Base-by-base conservation (phyloP, 2,329 filamentous ascomycete species). In the Talaromyces amestolkiae region DNA sequence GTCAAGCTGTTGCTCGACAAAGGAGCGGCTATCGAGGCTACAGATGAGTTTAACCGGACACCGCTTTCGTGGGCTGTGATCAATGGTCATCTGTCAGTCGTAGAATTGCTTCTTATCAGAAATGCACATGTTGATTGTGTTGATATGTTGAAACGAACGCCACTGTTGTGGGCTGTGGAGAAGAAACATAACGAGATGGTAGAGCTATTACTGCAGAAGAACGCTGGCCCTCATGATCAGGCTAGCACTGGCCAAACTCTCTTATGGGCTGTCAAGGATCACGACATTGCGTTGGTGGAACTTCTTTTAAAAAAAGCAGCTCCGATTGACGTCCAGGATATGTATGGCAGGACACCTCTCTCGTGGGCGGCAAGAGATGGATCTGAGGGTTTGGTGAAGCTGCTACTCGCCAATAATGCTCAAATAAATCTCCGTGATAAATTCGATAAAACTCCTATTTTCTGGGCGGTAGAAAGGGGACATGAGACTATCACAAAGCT, bases 31-130 rank as follows among this genome's bases (percentile, higher is more conserved):
- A 58, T 17, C 3, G 54, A 58, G 35, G n/a, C 22, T 19, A 5
- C 17, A 61, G 58, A 49, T 31, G 41, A 58, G 11, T 43, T 35
- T 51, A 61, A 49, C 4, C 45, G 22, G 22, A 66, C 61, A 58
- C 43, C 64, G 37, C 60, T 65, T 15, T 65, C 61, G 11, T 53
- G 43, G 58, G 64, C 64, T 43, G 64, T 35, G 7, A 27, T 64
- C 15, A 54, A 60, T 19, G 67, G 67, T 22, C 35, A 65, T 17
- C 22, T n/a, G 11, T 56, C 15, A 39, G 60, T 15, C 1, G 60
- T 53, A 7, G 19, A 24, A 4, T 19, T 62, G 9, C 45, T 62
- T 17, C 43, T 62, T 10, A n/a, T 22, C 39, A 35, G 13, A 60
- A 19, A n/a, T 13, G 54, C 54, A 15, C 17, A 19, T 27, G 5